These are phyloP conservation scores for Gnomoniopsis sp. DNA, from an alignment of 2,329 filamentous ascomycete species.

Conservation along the genomic window DNA sequence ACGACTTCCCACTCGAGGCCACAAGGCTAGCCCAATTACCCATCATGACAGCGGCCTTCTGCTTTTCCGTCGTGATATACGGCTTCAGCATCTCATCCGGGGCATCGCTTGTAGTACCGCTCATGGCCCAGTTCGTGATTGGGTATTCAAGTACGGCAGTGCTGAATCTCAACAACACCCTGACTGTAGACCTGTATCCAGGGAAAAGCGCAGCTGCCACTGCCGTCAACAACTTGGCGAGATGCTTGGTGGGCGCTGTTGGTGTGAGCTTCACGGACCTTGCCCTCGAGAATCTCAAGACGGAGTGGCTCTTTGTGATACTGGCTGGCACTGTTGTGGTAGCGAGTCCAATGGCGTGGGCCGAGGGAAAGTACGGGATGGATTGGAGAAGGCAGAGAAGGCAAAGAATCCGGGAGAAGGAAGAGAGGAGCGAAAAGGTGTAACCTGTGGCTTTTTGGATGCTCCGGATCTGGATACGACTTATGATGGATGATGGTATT, in stretches of 20 bases:
- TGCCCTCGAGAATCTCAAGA: constrained; percentile 24
- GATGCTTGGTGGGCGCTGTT: constrained; percentile 31
- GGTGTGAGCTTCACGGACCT: constrained; percentile 19
- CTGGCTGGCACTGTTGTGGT: constrained; percentile 11
- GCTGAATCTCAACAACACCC: constrained; percentile 28
- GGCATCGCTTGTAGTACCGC: constrained; percentile 24
- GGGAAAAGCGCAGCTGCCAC: constrained; percentile 29
- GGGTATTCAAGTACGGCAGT: constrained; percentile 31
- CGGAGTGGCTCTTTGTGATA: constrained; percentile 17
- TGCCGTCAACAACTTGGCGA: constrained; percentile 31
- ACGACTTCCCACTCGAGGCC: constrained; percentile 3
- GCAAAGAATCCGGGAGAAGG: constrained; percentile 13
- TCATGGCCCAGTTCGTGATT: constrained; percentile 31
- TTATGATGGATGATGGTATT: no score
- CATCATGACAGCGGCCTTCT: neutral
- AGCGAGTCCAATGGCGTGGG: constrained; percentile 15
- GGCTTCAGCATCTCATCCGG: constrained; percentile 40
- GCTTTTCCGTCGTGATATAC: constrained; percentile 14
- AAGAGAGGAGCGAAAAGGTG: neutral
- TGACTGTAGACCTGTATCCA: constrained; percentile 32
- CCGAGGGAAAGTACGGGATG: constrained; percentile 19
- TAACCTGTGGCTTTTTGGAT: no score
- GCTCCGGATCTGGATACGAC: no score
- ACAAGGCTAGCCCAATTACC: neutral
- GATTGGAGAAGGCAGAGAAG: constrained; percentile 19